These are phyloP conservation scores for Aegle marmelos DNA, from an alignment of 345 rosid genomes.

Conservation along the genomic window DNA sequence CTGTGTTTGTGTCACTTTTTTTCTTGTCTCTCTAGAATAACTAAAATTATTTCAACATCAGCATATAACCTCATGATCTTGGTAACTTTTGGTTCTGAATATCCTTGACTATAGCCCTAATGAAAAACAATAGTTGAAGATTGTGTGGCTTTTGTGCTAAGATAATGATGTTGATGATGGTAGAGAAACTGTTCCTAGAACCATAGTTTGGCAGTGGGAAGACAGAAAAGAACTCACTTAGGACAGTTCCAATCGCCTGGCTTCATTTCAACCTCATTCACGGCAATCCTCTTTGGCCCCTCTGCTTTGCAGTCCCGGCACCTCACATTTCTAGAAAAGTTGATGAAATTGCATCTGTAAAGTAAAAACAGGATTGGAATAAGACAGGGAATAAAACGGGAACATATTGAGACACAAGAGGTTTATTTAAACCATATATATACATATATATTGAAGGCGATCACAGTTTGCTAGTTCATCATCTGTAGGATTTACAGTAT, in stretches of 20 bases:
- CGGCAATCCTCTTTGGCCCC: constrained; percentile 48
- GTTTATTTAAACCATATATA: not conserved
- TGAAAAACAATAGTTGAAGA: not conserved
- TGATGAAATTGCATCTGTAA: constrained; percentile 62
- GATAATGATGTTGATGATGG: not conserved
- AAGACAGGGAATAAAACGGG: not conserved
- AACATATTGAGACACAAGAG: not conserved
- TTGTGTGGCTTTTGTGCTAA: not conserved
- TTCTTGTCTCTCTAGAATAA: not conserved
- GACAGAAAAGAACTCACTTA: constrained; percentile 36
- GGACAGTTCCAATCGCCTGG: constrained; percentile 81
- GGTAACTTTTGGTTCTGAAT: not conserved
- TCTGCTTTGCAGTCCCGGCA: constrained; percentile 64
- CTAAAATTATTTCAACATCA: not conserved
- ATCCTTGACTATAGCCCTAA: not conserved
- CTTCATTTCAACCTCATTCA: constrained; percentile 53
- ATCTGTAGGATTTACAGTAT: not conserved
- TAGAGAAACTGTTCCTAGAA: not conserved
- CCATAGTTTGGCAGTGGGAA: not conserved
- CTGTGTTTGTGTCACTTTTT: not conserved
- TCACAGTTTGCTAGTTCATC: not conserved
- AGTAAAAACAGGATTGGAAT: constrained; percentile 12
- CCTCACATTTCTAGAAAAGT: constrained; percentile 56
- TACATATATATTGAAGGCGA: not conserved
- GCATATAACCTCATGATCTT: not conserved